Conservation (phyloP, 2,329 filamentous ascomycete species). For the Aspergillus sp. region DNA sequence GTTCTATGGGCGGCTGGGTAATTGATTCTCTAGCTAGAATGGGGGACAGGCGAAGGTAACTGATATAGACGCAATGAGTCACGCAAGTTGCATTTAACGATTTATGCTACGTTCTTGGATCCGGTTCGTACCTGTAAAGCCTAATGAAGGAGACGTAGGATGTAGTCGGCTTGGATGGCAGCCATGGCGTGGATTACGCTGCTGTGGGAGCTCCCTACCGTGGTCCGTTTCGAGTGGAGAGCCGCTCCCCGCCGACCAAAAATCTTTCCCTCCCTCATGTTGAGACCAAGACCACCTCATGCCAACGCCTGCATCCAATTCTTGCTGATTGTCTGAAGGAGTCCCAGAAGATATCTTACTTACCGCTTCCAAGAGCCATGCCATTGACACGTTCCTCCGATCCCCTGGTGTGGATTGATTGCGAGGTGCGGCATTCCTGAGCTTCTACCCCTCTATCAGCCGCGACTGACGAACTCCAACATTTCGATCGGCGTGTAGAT, state of each 20-base stretch:
- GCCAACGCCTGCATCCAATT: neutral
- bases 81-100: slow-evolving; percentile 11
- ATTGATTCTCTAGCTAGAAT: neutral
- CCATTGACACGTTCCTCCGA: slow-evolving; percentile 55
- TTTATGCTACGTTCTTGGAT: neutral
- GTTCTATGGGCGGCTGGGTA: neutral
- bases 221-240: neutral
- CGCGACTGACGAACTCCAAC: neutral
- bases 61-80: slow-evolving; percentile 13
- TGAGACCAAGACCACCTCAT: neutral
- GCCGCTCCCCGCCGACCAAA: neutral
- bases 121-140: too few species aligned
- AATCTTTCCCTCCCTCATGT: neutral
- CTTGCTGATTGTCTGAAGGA: neutral
- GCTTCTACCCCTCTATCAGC: neutral
- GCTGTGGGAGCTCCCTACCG: neutral
- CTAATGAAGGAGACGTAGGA: neutral
- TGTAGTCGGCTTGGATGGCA: neutral
- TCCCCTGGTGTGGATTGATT: slow-evolving; percentile 85
- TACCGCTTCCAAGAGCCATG: slow-evolving; percentile 33
- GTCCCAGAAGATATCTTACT: neutral
- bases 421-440: slow-evolving; percentile 53
- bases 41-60: slow-evolving; percentile 5
- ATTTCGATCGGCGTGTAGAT: slow-evolving; percentile 60
- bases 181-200: too few species aligned